Evolutionary conservation across 2,329 filamentous ascomycete genomes (phyloP).

Genomic region (Mycogone perniciosa): DNA sequence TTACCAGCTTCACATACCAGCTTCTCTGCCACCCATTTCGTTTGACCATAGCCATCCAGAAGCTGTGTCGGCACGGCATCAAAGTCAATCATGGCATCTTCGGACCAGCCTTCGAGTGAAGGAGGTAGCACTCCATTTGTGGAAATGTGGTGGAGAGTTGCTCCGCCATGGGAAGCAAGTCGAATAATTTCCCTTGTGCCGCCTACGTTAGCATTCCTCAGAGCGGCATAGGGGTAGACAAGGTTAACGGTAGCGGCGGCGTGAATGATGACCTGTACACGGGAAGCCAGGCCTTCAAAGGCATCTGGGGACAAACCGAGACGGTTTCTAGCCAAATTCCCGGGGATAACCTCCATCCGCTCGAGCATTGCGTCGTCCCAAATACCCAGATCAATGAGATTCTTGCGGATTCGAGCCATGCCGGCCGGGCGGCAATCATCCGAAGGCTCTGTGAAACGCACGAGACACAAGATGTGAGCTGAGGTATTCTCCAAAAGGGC

Average conservation of each 20-base stretch:
- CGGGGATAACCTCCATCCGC: constrained; percentile 68
- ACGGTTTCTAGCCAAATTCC: constrained; percentile 62
- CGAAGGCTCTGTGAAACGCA: constrained; percentile 63
- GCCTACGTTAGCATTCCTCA: constrained; percentile 69
- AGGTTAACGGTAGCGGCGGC: constrained; percentile 73
- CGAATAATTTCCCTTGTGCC: constrained; percentile 72
- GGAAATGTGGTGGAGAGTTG: constrained; percentile 71
- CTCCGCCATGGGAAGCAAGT: constrained; percentile 58
- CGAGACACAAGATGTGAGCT: constrained; percentile 65
- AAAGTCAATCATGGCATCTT: constrained; percentile 60
- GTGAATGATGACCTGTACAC: constrained; percentile 69
- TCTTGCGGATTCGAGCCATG: constrained; percentile 66
- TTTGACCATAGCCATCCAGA: constrained; percentile 69
- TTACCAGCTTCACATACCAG: constrained; percentile 63
- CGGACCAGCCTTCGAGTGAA: constrained; percentile 63
- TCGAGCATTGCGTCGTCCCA: constrained; percentile 75
- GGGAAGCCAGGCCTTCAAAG: constrained; percentile 58
- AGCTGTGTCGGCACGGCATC: constrained; percentile 64
- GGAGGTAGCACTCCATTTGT: constrained; percentile 74
- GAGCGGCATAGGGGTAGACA: constrained; percentile 73
- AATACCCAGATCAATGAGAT: constrained; percentile 69
- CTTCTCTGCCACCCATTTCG: constrained; percentile 76
- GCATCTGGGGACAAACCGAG: constrained; percentile 60
- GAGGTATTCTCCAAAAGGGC: constrained; percentile 62
- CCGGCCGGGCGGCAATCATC: constrained; percentile 59